Conservation (phyloP, 805 yeast genomes). For the Babjeviella inositovora region DNA sequence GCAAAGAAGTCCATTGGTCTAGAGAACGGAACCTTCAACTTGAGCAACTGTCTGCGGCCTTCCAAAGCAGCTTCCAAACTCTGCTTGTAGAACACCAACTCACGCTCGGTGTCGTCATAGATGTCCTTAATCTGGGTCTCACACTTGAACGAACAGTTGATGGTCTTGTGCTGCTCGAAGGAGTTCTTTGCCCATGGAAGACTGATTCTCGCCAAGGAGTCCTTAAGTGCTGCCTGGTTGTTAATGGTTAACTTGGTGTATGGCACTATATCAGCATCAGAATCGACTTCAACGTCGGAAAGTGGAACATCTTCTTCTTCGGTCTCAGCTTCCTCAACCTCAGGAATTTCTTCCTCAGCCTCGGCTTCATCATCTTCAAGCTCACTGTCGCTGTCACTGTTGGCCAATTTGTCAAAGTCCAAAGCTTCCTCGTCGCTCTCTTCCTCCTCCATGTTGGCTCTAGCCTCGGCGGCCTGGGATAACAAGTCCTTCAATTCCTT, state of each 20-base stretch:
- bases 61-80: constrained; percentile 70
- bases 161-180: constrained; percentile 73
- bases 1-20: constrained; percentile 96
- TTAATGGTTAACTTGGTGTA: constrained; percentile 80
- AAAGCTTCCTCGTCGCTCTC: constrained; percentile 25
- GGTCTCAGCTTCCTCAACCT: constrained; percentile 39
- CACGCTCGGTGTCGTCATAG: constrained; percentile 92
- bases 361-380: constrained; percentile 24
- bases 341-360: constrained; percentile 30
- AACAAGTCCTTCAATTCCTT: no score
- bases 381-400: constrained; percentile 33
- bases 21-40: constrained; percentile 71
- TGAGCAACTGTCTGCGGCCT: constrained; percentile 50
- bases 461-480: no score
- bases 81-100: constrained; percentile 88
- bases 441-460: no score
- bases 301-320: constrained; percentile 76
- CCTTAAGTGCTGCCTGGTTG: constrained; percentile 70
- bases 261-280: constrained; percentile 91
- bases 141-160: constrained; percentile 42
- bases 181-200: constrained; percentile 45
- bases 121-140: constrained; percentile 67
- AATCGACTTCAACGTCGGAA: constrained; percentile 83
- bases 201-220: constrained; percentile 49
- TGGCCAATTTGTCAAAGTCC: constrained; percentile 37